These are phyloP conservation scores for Phylloporus sp. DNA, from an alignment of 1,284 basidiomycete genomes.

Conservation along the genomic window DNA sequence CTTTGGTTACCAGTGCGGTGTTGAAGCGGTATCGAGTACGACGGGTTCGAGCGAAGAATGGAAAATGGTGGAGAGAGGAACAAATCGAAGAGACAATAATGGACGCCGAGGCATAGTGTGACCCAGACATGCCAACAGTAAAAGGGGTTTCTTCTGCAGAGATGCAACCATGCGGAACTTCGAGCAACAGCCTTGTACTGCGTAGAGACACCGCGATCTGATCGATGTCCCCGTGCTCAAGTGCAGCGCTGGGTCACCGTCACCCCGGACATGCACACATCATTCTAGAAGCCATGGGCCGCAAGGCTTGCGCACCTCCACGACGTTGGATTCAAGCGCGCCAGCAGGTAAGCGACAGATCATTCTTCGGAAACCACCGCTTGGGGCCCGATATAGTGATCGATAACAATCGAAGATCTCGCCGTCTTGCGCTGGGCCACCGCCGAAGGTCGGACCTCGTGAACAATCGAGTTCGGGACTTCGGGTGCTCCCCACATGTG, in stretches of 20 bases:
- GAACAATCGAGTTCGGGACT: conserved; percentile 57
- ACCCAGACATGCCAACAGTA: conserved; percentile 44
- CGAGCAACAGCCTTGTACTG: conserved; percentile 25
- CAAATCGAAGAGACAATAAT: conserved; percentile 36
- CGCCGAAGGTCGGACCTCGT: conserved; percentile 55
- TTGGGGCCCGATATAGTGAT: conserved; percentile 55
- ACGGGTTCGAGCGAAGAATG: conserved; percentile 44
- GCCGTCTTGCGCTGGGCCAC: conserved; percentile 47
- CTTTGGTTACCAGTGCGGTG: conserved; percentile 19
- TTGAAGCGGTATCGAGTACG: conserved; percentile 42
- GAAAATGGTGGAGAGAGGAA: conserved; percentile 42
- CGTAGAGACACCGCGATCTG: conserved; percentile 14
- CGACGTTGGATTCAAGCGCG: conserved; percentile 51
- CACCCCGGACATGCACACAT: conserved; percentile 45
- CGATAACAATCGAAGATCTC: conserved; percentile 49
- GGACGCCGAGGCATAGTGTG: conserved; percentile 46
- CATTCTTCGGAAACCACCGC: conserved; percentile 31
- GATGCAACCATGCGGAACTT: conserved; percentile 16
- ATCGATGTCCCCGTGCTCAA: conserved; percentile 44
- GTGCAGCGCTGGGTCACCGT: conserved; percentile 46
- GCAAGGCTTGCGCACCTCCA: conserved; percentile 39
- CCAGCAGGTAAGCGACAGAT: conserved; percentile 34
- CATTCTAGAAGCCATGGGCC: conserved; percentile 23
- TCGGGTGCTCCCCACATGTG: conserved; percentile 32
- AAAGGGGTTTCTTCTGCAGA: conserved; percentile 37